Evolutionary conservation across 164 flowering plant species (phyloP), one percentile per base, ranked within the genome.

Genomic region (Brasenia schreberi): DNA sequence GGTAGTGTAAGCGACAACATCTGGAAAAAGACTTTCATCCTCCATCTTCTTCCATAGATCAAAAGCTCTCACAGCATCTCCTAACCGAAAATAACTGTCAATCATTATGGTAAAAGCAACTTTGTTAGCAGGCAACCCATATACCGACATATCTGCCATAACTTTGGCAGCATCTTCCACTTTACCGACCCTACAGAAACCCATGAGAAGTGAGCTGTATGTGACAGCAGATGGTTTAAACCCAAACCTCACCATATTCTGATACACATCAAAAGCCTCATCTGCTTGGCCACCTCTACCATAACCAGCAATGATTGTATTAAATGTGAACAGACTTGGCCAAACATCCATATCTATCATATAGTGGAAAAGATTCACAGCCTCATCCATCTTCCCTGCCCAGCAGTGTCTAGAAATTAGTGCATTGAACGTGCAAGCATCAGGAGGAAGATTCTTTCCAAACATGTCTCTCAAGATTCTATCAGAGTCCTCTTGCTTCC

Each of bases 1-100:
- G 68, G 97, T 92, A 17, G 96, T 84, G 75, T 82, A 89, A 61
- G 96, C 83, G 71, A 91, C 79, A 64, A 72, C 81, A 80, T 94
- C 98, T 71, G 97, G 98, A 74, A 67, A 82, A 66, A 83, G 66
- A 27, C 82, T 86, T 64, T 80, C 75, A 7, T 52, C 53, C 70
- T 80, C 68, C 98, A 94, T 89, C 66, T 84, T 82, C 27, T 69
- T 65, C 97, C 98, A 94, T 66, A 94, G 61, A 69, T 58, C 62
- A 33, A 75, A 74, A 65, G 99, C 99, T 45, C 80, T 82, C 19
- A 49, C 42, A 9, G 79, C 62, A 69, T 89, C 85, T 19, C 90
- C 89, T 63, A 49, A 68, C 70, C 78, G 80, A 64, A 87, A 87
- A 75, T 79, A 85, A 6, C 84, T 92, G 83, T 89, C 93, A 56